These are phyloP conservation scores for Rhodotorula sp. DNA, from an alignment of 1,284 basidiomycete species.

Conservation along the genomic window DNA sequence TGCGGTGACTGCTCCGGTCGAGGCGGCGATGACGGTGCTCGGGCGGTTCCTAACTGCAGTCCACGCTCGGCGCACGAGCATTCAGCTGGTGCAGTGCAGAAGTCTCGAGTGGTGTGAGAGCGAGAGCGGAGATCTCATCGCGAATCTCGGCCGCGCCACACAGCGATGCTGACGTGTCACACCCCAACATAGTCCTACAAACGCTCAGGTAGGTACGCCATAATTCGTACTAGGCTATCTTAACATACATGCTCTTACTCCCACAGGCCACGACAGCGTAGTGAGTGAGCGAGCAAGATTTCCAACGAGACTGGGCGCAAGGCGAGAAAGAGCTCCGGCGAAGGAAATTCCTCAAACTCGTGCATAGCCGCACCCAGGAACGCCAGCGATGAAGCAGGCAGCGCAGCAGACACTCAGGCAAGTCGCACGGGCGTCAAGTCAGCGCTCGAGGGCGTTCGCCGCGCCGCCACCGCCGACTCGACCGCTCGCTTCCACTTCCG, in stretches of 20 bases:
- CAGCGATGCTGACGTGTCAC: too few species aligned
- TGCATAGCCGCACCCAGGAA: neutral
- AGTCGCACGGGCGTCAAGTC: neutral
- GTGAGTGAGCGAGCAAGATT: neutral
- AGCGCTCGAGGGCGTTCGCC: neutral
- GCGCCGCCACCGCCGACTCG: slow-evolving; percentile 3
- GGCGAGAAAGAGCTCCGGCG: neutral
- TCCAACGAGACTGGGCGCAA: neutral
- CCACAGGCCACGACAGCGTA: neutral
- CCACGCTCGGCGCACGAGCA: neutral
- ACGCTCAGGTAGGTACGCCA: too few species aligned
- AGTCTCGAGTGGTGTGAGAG: neutral
- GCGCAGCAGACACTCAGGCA: slow-evolving; percentile 9
- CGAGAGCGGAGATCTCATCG: neutral
- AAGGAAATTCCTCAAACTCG: neutral
- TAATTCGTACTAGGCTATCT: neutral
- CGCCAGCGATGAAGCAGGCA: slow-evolving; percentile 22
- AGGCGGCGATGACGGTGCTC: slow-evolving; percentile 10
- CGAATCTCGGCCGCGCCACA: too few species aligned
- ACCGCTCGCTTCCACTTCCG: neutral
- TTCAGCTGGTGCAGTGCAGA: neutral
- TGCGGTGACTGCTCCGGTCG: slow-evolving; percentile 14
- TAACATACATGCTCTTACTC: neutral
- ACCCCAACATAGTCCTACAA: too few species aligned
- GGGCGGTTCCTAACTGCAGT: slow-evolving; percentile 5